These are phyloP conservation scores for Ramularia collo-cygni DNA, from an alignment of 2,329 filamentous ascomycete species.

Conservation along the genomic window DNA sequence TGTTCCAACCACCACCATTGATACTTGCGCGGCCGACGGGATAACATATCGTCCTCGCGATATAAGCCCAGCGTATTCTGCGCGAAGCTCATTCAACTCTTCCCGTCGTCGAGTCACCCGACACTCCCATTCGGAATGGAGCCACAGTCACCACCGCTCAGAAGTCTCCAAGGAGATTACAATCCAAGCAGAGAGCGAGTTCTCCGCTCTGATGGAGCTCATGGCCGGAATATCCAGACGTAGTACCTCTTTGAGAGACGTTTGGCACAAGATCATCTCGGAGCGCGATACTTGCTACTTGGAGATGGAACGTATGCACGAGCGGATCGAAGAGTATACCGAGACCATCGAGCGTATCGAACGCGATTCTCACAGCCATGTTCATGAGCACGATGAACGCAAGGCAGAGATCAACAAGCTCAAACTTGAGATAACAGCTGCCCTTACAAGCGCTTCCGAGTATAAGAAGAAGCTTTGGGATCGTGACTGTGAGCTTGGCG, in stretches of 20 bases:
- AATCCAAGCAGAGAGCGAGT: too few species aligned
- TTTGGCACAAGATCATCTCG: slow-evolving; percentile 4
- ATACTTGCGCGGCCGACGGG: too few species aligned
- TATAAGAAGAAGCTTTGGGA: slow-evolving; percentile 5
- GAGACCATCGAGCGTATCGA: slow-evolving; percentile 4
- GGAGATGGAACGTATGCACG: slow-evolving; percentile 5
- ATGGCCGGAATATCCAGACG: slow-evolving; percentile 4
- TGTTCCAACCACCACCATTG: too few species aligned
- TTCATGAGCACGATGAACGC: slow-evolving; percentile 3
- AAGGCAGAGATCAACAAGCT: slow-evolving; percentile 2
- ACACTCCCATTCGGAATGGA: too few species aligned
- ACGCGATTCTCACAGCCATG: slow-evolving; percentile 3
- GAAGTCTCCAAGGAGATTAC: too few species aligned
- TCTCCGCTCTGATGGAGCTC: too few species aligned
- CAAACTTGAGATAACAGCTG: slow-evolving; percentile 4
- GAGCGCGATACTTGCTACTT: slow-evolving; percentile 4
- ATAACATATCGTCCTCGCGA: too few species aligned
- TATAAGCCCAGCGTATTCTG: too few species aligned
- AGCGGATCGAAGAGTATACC: slow-evolving; percentile 4
- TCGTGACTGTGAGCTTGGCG: slow-evolving; percentile 3
- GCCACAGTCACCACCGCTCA: too few species aligned
- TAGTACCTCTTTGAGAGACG: slow-evolving; percentile 3
- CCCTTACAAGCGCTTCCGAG: slow-evolving; percentile 2
- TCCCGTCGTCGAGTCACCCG: too few species aligned
- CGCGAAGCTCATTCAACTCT: too few species aligned